phyloP scores from a whole-genome alignment of 2,329 filamentous ascomycete species.

The Diaporthe citrichinensis region DNA sequence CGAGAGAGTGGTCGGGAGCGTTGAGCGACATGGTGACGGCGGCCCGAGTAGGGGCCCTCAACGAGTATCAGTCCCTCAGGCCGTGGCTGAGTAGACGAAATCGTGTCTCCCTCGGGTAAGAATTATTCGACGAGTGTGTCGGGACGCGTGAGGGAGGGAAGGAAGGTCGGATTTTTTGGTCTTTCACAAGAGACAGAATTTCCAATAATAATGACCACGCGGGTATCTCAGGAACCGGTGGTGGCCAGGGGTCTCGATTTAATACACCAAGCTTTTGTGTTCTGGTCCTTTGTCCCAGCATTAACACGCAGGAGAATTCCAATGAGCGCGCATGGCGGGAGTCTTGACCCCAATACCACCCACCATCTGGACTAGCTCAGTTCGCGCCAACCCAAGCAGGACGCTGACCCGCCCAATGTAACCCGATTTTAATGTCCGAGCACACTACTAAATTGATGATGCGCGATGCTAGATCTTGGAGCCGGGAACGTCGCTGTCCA shows the following conservation, averaged over 20 bases:
- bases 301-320: slow-evolving; percentile 15
- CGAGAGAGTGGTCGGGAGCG: slow-evolving; percentile 32
- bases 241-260: slow-evolving; percentile 23
- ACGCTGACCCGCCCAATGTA: slow-evolving; percentile 24
- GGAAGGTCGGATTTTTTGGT: not conserved
- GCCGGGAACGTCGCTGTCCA: not conserved
- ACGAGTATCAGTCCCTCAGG: slow-evolving; percentile 24
- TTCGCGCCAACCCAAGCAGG: slow-evolving; percentile 19
- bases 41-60: slow-evolving; percentile 10
- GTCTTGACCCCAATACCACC: slow-evolving; percentile 16
- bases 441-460: slow-evolving; percentile 20
- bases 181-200: not conserved
- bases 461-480: slow-evolving; percentile 25
- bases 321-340: slow-evolving; percentile 23
- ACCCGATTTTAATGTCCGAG: slow-evolving; percentile 28
- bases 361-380: slow-evolving; percentile 18
- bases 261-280: slow-evolving; percentile 24
- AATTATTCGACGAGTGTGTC: not conserved
- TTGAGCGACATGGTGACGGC: slow-evolving; percentile 24
- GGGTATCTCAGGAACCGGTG: slow-evolving; percentile 17
- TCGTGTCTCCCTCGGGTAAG: not conserved
- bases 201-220: not conserved
- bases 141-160: not conserved
- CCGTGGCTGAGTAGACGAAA: not conserved
- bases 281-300: not conserved